A percentile compares a stretch with the other conserved stretches of the same genome.
Conservation (phyloP, 768 basidiomycete species). For the Heimioporus sp. region DNA sequence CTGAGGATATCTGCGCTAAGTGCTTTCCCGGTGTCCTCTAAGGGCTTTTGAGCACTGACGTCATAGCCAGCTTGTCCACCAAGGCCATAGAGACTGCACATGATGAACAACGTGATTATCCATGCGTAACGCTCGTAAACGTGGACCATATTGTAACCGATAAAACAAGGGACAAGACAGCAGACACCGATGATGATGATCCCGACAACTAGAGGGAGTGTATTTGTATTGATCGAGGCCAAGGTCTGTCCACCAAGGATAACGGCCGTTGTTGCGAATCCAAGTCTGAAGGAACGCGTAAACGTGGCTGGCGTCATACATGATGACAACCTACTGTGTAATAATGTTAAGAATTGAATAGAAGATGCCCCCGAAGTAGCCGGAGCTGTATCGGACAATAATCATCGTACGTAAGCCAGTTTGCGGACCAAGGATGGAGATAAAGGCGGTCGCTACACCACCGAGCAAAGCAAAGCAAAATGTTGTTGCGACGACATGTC, state of each 20-base stretch:
- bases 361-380: conserved; percentile 47
- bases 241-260: conserved; percentile 55
- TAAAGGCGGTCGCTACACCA: conserved; percentile 42
- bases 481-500: conserved; percentile 44
- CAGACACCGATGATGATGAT: conserved; percentile 46
- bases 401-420: conserved; percentile 57
- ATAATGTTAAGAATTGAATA: conserved; percentile 54
- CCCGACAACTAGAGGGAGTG: conserved; percentile 46
- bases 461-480: conserved; percentile 48
- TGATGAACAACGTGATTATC: conserved; percentile 45
- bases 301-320: background rate
- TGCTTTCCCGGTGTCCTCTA: conserved; percentile 44
- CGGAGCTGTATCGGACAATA: conserved; percentile 46
- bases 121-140: conserved; percentile 56
- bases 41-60: conserved; percentile 38
- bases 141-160: conserved; percentile 47
- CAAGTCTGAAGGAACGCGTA: conserved; percentile 32
- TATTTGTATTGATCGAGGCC: conserved; percentile 42
- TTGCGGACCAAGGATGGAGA: conserved; percentile 51
- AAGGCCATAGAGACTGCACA: conserved; percentile 51
- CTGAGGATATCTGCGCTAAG: conserved; percentile 48
- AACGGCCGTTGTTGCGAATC: conserved; percentile 47
- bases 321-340: conserved; percentile 34
- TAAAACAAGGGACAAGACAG: conserved; percentile 45
- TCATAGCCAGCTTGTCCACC: conserved; percentile 48